A percentile compares a stretch with the other conserved stretches of the same genome.
Conservation (phyloP, 2,329 filamentous ascomycete species). For the Orbilia brochopaga region DNA sequence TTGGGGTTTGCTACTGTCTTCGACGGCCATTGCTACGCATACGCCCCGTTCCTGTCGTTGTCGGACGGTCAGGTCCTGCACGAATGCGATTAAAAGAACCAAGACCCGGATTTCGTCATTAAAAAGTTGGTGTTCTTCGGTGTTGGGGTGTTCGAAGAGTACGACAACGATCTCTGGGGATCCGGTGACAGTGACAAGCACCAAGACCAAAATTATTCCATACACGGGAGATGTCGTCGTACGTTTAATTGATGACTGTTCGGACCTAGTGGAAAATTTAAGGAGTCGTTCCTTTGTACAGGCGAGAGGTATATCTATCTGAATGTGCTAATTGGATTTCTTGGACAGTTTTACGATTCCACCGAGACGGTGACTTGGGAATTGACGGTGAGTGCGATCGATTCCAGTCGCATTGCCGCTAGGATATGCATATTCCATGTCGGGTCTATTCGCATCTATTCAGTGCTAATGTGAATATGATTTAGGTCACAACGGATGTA, state of each 20-base stretch:
- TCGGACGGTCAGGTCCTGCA: conserved; percentile 27
- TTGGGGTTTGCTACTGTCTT: neutral
- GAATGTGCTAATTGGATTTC: no score
- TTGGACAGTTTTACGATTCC: no score
- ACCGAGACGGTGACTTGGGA: no score
- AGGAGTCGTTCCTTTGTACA: no score
- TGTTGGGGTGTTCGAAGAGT: conserved; percentile 30
- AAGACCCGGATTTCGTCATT: conserved; percentile 25
- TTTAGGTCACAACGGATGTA: no score
- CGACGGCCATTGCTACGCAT: conserved; percentile 9
- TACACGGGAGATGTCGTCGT: conserved; percentile 15
- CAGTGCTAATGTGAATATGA: no score
- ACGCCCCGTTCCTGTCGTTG: conserved; percentile 5
- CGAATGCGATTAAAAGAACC: conserved; percentile 22
- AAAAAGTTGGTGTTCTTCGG: conserved; percentile 38
- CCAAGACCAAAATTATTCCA: conserved; percentile 8
- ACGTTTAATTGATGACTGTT: neutral
- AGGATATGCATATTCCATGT: no score
- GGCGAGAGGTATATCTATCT: no score
- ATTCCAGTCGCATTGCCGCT: no score
- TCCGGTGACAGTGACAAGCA: conserved; percentile 21
- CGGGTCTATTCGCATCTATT: no score
- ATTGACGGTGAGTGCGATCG: no score
- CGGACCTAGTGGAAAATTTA: no score
- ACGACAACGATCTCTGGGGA: conserved; percentile 33